Conservation (phyloP, 129 eudicot genomes). For the Helianthus tuberosus region DNA sequence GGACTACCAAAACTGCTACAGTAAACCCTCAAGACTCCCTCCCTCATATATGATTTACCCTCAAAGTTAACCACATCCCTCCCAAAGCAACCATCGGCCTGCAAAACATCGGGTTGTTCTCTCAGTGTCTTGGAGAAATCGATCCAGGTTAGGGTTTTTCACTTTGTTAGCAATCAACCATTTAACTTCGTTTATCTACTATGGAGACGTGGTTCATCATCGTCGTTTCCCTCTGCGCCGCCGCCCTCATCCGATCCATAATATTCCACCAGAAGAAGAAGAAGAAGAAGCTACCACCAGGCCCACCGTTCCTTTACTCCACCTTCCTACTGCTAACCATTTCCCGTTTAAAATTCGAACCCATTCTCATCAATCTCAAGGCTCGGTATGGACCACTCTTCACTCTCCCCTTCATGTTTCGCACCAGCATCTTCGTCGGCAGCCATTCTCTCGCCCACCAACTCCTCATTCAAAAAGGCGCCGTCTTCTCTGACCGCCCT, state of each 20-base stretch:
- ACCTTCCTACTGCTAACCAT: constrained; percentile 27
- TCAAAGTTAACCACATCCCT: no score
- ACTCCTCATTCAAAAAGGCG: constrained; percentile 55
- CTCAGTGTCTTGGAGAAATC: no score
- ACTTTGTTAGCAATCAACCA: no score
- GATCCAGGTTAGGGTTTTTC: no score
- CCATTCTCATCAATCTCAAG: constrained; percentile 30
- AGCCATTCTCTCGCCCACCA: constrained; percentile 52
- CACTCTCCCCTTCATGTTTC: constrained; percentile 40
- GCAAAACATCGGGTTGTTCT: no score
- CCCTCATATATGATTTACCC: no score
- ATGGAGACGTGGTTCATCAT: constrained; percentile 52
- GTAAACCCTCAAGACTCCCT: no score
- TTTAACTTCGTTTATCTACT: no score
- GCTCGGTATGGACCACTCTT: constrained; percentile 55
- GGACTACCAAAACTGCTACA: no score
- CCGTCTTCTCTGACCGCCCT: constrained; percentile 60
- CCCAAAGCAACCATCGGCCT: no score
- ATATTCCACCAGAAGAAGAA: neutral
- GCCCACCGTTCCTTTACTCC: constrained; percentile 38
- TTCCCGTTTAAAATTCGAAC: constrained; percentile 30
- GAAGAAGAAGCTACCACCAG: constrained; percentile 64
- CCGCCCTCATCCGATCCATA: constrained; percentile 32
- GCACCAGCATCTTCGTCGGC: constrained; percentile 40
- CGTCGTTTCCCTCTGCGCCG: constrained; percentile 40